Conservation (phyloP, 2,329 filamentous ascomycete species). For the Amphichorda felina region DNA sequence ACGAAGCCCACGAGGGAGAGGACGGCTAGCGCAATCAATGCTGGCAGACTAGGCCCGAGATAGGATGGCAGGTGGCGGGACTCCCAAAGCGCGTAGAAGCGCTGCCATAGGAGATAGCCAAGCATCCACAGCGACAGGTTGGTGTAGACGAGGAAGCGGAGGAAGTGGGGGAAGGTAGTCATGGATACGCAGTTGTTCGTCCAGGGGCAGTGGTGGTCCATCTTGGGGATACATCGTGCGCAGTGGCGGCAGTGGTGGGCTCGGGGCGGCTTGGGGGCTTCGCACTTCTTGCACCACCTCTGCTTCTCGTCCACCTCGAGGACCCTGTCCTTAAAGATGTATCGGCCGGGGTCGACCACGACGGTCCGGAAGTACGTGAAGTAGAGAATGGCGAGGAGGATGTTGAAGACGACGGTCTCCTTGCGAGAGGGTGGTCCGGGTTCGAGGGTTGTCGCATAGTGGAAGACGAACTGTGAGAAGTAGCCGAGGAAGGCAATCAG, state of each 20-base stretch:
- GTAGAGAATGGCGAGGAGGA: conserved; percentile 50
- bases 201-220: conserved; percentile 86
- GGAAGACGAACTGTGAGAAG: conserved; percentile 60
- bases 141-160: conserved; percentile 64
- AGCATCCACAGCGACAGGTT: conserved; percentile 54
- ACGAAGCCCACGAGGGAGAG: conserved; percentile 45
- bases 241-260: conserved; percentile 76
- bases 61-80: conserved; percentile 60
- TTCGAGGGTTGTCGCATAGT: conserved; percentile 39
- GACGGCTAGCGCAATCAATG: conserved; percentile 49
- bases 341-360: conserved; percentile 45
- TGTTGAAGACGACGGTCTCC: conserved; percentile 55
- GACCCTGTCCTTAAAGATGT: conserved; percentile 27
- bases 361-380: conserved; percentile 56
- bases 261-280: conserved; percentile 60
- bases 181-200: conserved; percentile 74
- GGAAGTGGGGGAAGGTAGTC: conserved; percentile 70
- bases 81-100: conserved; percentile 49
- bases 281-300: conserved; percentile 67
- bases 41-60: conserved; percentile 51
- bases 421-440: conserved; percentile 45
- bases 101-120: conserved; percentile 45
- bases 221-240: conserved; percentile 61
- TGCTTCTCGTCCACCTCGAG: conserved; percentile 21
- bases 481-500: conserved; percentile 61